Evolutionary conservation across 1,139 yeast genomes (phyloP), one percentile per base, ranked within the genome.

Genomic region (Suhomyces anneliseae): DNA sequence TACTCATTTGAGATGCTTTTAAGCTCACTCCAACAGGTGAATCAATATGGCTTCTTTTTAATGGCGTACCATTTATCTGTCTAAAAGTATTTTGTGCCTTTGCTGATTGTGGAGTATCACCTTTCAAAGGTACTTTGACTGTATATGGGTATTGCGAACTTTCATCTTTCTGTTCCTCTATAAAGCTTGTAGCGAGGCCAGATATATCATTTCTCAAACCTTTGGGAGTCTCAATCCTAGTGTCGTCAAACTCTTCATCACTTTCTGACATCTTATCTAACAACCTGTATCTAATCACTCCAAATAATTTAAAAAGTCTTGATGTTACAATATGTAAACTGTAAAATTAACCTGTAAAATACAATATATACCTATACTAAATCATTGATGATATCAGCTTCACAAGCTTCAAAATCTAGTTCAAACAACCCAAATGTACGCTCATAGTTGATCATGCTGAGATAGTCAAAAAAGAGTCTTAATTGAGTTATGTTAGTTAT

Each of bases 401-500:
- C 74, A 57, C 90, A 81, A 1, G 71, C 69, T 0, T 62, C 68
- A 29, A 61, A 41, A 59, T 89, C 88, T 1, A 80, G 67, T 2
- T 59, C 61, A 36, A 69, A 72, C 58, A 88, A 67, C 8, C 83
- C 76, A 59, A 85, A 90, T 19, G 79, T 78, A 53, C 85, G 78
- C 61, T 90, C 97, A 62, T 85, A 90, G 53, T 83, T 85, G 38
- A 79, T 75, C 50, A 87, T 79, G 55, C 95, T 83, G 49, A 89
- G 68, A 45, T 81, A 83, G 55, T 85, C 87, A 60, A 87, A 86
- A 60, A 88, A 90, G 9, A 79, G 78, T 47, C 85, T 78, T 54
- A 92, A 69, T 39, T 78, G 77, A 2, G 75, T 65, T n/a, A 85
- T 61, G 36, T 74, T 72, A 1, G 65, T 64, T 24, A 85, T 68